A percentile compares a stretch with the other conserved stretches of the same genome.
Evolutionary conservation across 306 rosid species (phyloP).

Genomic region (Malus orientalis): DNA sequence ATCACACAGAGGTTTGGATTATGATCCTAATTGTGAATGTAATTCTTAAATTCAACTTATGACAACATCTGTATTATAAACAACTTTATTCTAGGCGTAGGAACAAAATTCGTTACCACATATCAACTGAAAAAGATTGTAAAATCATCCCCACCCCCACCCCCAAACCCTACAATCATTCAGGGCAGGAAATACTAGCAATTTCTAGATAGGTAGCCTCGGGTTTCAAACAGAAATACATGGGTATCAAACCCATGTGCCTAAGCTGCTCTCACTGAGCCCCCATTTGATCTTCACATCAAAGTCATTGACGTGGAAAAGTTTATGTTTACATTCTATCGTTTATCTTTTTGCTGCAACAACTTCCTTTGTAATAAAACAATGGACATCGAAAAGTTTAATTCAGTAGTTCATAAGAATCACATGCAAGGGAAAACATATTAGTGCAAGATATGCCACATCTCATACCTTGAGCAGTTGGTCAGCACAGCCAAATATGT

Average conservation of each 20-base stretch:
- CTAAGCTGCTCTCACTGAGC: too few species aligned
- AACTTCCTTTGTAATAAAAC: neutral
- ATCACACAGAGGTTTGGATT: neutral
- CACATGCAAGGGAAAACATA: neutral
- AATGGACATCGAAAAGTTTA: neutral
- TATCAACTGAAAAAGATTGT: neutral
- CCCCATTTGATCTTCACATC: too few species aligned
- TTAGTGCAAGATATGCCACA: constrained; percentile 17
- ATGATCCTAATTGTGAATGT: too few species aligned
- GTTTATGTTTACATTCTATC: neutral
- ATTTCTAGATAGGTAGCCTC: too few species aligned
- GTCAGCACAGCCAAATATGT: constrained; percentile 91
- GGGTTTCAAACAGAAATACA: too few species aligned
- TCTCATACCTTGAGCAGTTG: constrained; percentile 97
- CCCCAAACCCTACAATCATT: too few species aligned
- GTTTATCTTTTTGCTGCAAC: neutral
- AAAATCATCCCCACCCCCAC: too few species aligned
- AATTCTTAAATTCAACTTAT: neutral
- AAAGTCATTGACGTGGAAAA: neutral
- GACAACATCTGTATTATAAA: neutral
- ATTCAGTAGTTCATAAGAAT: neutral
- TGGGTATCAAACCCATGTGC: too few species aligned
- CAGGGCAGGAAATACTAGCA: too few species aligned
- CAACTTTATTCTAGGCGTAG: neutral
- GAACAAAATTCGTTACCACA: neutral